phyloP scores from a whole-genome alignment of 352 stramenopile species.

The Globisporangium paroecandrum region DNA sequence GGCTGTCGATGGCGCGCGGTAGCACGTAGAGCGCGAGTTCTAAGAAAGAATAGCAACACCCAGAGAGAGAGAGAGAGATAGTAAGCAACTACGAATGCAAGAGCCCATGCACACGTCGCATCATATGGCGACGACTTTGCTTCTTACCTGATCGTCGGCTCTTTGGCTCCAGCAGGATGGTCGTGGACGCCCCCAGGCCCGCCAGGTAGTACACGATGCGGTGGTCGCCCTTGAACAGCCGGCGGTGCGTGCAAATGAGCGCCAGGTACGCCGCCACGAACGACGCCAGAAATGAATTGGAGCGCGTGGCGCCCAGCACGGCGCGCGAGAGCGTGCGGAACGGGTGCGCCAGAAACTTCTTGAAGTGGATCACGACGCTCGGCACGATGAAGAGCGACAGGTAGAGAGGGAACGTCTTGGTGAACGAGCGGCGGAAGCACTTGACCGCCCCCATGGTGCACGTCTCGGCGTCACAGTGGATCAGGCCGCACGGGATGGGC shows the following conservation, averaged over 20 bases:
- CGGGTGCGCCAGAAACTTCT: conserved; percentile 65
- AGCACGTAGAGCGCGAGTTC: conserved; percentile 80
- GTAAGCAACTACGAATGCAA: too few species aligned
- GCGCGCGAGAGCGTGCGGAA: conserved; percentile 50
- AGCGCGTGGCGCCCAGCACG: conserved; percentile 64
- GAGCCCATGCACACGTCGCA: too few species aligned
- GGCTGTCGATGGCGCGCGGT: conserved; percentile 68
- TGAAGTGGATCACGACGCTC: conserved; percentile 78
- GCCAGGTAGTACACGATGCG: conserved; percentile 76
- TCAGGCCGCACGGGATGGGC: conserved; percentile 54
- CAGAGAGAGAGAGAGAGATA: too few species aligned
- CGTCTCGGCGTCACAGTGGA: conserved; percentile 50
- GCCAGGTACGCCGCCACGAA: conserved; percentile 75
- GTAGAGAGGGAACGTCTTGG: conserved; percentile 75
- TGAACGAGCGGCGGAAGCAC: conserved; percentile 60
- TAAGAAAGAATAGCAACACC: too few species aligned
- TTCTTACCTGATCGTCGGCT: conserved; percentile 52
- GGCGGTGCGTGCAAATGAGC: conserved; percentile 57
- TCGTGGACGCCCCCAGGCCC: conserved; percentile 55
- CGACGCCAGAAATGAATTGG: conserved; percentile 70
- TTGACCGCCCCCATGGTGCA: conserved; percentile 45
- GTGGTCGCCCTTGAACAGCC: conserved; percentile 55
- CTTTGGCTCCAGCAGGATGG: conserved; percentile 79
- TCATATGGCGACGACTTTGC: too few species aligned
- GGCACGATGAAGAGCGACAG: conserved; percentile 84